Conservation (phyloP, 352 stramenopile species). For the Pythium aphanidermatum region DNA sequence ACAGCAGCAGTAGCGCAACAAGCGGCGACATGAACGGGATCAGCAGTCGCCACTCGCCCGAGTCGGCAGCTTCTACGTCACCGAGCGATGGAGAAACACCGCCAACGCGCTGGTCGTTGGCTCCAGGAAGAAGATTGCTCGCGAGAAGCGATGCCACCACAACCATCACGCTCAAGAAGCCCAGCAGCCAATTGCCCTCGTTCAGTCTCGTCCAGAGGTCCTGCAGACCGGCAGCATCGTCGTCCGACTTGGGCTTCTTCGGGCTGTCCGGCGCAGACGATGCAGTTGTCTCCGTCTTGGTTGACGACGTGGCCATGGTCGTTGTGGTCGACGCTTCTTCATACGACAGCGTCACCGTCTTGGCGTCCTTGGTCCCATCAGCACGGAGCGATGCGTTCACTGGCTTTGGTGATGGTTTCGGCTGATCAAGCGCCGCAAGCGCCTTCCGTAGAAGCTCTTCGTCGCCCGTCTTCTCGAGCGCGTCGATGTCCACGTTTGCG, state of each 20-base stretch:
- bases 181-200: conserved; percentile 54
- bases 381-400: background rate
- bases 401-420: background rate
- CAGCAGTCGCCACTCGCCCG: conserved; percentile 46
- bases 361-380: background rate
- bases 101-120: conserved; percentile 9
- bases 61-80: background rate
- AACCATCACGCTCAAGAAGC: conserved; percentile 58
- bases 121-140: conserved; percentile 44
- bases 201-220: conserved; percentile 45
- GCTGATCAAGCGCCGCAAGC: conserved; percentile 31
- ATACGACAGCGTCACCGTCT: background rate
- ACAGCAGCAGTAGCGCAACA: conserved; percentile 61
- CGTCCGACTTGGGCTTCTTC: conserved; percentile 1
- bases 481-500: conserved; percentile 22
- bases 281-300: background rate
- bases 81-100: conserved; percentile 5
- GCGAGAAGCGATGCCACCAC: conserved; percentile 61
- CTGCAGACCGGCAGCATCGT: conserved; percentile 6
- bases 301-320: background rate
- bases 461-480: conserved; percentile 21
- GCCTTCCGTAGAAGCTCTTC: conserved; percentile 51
- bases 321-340: too few relatives aligned
- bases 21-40: conserved; percentile 60
- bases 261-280: background rate